These are phyloP conservation scores for Saxophila tyrrhenica DNA, from an alignment of 495 filamentous ascomycete genomes.

Conservation along the genomic window DNA sequence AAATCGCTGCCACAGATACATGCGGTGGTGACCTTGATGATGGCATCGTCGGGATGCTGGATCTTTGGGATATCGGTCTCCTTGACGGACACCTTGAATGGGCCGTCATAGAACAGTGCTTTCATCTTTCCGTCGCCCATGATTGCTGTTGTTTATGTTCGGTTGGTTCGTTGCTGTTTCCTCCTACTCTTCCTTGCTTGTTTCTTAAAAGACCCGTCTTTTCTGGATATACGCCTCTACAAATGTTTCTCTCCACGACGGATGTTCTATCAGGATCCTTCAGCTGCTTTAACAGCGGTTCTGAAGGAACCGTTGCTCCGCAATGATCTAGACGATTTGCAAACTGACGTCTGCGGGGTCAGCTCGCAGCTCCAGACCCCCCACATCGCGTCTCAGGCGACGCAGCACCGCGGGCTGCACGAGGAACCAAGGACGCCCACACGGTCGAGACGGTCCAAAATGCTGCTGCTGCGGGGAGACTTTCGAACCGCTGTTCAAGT, in stretches of 20 bases:
- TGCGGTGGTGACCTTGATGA: conserved; percentile 47
- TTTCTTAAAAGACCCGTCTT: neutral
- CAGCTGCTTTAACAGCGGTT: too few species aligned
- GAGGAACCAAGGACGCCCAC: too few species aligned
- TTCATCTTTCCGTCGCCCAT: conserved; percentile 32
- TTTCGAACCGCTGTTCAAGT: neutral
- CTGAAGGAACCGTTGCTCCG: too few species aligned
- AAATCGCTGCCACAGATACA: conserved; percentile 39
- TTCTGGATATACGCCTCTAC: too few species aligned
- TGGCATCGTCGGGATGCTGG: conserved; percentile 29
- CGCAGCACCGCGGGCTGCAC: too few species aligned
- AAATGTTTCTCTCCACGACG: too few species aligned
- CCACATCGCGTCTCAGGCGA: too few species aligned
- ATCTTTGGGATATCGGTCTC: conserved; percentile 41
- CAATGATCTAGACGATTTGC: neutral
- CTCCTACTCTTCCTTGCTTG: neutral
- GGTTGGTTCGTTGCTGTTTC: neutral
- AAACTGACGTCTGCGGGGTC: neutral
- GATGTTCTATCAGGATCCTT: too few species aligned
- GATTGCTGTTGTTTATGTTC: neutral
- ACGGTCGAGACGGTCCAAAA: too few species aligned
- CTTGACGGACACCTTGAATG: conserved; percentile 40
- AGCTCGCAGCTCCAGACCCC: neutral
- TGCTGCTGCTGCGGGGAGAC: neutral
- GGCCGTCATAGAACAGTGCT: conserved; percentile 44